These are phyloP conservation scores for Anisodus acutangulus DNA, from an alignment of 257 asterid genomes.

Conservation along the genomic window DNA sequence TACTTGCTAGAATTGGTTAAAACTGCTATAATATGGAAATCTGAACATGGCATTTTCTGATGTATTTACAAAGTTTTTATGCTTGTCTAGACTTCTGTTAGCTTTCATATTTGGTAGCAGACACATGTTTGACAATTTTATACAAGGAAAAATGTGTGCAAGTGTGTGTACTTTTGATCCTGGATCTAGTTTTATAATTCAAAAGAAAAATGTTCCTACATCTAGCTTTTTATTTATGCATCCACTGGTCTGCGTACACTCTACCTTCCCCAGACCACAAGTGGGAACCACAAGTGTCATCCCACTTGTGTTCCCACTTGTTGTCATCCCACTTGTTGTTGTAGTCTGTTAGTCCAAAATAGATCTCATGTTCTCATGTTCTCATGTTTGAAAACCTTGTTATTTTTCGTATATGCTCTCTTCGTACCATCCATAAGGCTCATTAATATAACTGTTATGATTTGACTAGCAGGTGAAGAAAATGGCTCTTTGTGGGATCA, in stretches of 20 bases:
- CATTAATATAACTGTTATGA: conserved; percentile 27
- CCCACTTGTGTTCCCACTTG: no score
- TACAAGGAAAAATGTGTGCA: background rate
- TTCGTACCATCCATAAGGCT: background rate
- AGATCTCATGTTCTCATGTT: background rate
- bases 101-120: background rate
- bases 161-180: background rate
- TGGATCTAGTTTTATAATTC: background rate
- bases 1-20: background rate
- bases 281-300: no score
- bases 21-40: background rate
- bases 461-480: conserved; percentile 67
- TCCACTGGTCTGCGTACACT: no score
- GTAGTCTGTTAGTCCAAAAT: background rate
- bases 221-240: background rate
- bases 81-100: background rate
- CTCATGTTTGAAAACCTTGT: background rate
- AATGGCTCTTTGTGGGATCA: conserved; percentile 74
- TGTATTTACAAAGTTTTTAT: background rate
- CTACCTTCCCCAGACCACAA: no score
- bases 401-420: background rate
- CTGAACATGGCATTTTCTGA: background rate
- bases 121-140: background rate
- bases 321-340: no score
- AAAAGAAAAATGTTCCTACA: background rate